Base-by-base conservation (phyloP, 305 asterid species). In the Fraxinus platypoda region DNA sequence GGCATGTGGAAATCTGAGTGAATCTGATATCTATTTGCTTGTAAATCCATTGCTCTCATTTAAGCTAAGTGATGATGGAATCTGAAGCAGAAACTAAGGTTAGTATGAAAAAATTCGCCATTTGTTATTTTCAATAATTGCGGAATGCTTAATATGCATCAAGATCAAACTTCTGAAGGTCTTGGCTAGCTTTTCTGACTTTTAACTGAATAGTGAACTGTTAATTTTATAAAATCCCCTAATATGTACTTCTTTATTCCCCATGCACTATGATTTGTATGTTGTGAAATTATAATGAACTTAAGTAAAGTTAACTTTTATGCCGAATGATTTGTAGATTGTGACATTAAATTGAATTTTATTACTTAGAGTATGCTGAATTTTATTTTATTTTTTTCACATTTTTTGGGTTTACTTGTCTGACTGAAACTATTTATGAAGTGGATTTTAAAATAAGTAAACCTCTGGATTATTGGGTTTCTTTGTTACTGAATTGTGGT, bases 1-100 rank as follows among this genome's bases (percentile, higher is more conserved):
- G 88, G 88, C 76, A 91, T 94, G 98, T 82, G 80, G 85, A 46
- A 77, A 80, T 87, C 78, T 62, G 80, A 82, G 80, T 89, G 89
- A 87, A 85, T 82, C 80, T 82, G 23, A 0, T 43, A 43, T 76
- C 82, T 71, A 17, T 62, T 64, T 80, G 87, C 78, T 79, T 84
- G 82, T 78, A 86, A 86, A 84, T 81, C 86, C 81, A 34, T 83
- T 74, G 87, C 79, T 81, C 59, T 71, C 17, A 19, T 81, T 75
- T 76, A 77, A 85, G 82, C 87, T 57, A 71, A 80, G 85, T 59
- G 82, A 80, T 78, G 57, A 94, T 94, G 98, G 98, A 94, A 83
- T 84, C 94, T 75, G 98, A 92, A 86, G 91, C 87, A 49, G 97
- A 93, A 84, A 83, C 81, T 74, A 94, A 92, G 98, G 97, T 94